Evolutionary conservation across 2,329 filamentous ascomycete species (phyloP).

Genomic region (Pseudomassariella vexata): DNA sequence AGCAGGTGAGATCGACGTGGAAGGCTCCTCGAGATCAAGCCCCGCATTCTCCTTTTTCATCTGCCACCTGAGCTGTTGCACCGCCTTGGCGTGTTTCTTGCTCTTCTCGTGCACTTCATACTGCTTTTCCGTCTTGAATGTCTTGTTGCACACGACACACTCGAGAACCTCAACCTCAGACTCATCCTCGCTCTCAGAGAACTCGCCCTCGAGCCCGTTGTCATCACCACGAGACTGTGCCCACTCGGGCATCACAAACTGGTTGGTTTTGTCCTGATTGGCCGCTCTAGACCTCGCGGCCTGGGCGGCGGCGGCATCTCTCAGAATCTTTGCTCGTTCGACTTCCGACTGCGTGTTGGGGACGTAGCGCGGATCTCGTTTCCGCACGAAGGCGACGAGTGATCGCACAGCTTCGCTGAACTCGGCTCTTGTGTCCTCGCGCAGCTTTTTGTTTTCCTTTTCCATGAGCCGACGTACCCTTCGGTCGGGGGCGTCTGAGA

Average conservation of each 20-base stretch:
- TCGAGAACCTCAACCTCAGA: slow-evolving; percentile 57
- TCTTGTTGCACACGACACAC: slow-evolving; percentile 73
- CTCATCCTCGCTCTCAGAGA: slow-evolving; percentile 53
- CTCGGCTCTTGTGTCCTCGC: slow-evolving; percentile 77
- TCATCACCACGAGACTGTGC: slow-evolving; percentile 54
- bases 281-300: slow-evolving; percentile 77
- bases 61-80: slow-evolving; percentile 71
- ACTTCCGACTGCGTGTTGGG: slow-evolving; percentile 71
- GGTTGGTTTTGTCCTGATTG: slow-evolving; percentile 67
- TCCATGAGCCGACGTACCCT: slow-evolving; percentile 80
- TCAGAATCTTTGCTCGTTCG: slow-evolving; percentile 71
- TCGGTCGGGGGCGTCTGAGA: slow-evolving; percentile 83
- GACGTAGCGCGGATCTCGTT: slow-evolving; percentile 81
- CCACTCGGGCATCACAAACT: slow-evolving; percentile 67
- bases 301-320: slow-evolving; percentile 76
- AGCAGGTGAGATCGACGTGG: slow-evolving; percentile 2
- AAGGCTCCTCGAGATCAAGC: slow-evolving; percentile 26
- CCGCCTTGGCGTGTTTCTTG: slow-evolving; percentile 88
- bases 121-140: slow-evolving; percentile 88
- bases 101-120: slow-evolving; percentile 89
- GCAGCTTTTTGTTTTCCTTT: slow-evolving; percentile 82
- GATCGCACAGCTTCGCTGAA: slow-evolving; percentile 91
- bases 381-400: slow-evolving; percentile 81
- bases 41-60: slow-evolving; percentile 75
- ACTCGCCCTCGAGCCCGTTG: slow-evolving; percentile 41